Evolutionary conservation across 2,329 filamentous ascomycete genomes (phyloP).

Genomic region (Xylaria sp.): DNA sequence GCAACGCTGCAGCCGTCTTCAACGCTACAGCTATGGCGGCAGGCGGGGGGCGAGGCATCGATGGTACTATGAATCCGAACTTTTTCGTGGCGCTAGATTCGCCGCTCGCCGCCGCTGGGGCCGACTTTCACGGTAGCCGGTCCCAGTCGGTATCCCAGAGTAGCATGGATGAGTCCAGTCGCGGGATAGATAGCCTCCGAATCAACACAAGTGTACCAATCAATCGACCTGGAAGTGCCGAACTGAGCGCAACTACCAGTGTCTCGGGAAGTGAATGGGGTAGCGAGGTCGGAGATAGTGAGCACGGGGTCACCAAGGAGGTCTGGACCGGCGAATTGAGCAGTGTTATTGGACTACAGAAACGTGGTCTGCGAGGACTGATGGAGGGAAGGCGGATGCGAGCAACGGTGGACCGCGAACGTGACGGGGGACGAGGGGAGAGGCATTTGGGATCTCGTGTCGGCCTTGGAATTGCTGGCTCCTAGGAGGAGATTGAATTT

Average conservation of each 20-base stretch:
- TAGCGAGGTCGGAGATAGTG: conserved; percentile 53
- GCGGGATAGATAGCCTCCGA: conserved; percentile 55
- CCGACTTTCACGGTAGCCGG: conserved; percentile 43
- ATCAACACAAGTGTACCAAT: conserved; percentile 67
- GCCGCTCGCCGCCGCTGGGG: conserved; percentile 33
- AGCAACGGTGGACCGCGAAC: conserved; percentile 50
- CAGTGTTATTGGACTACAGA: conserved; percentile 94
- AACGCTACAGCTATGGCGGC: conserved; percentile 98
- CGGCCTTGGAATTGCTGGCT: conserved; percentile 65
- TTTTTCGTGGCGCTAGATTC: conserved; percentile 64
- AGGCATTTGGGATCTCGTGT: conserved; percentile 51
- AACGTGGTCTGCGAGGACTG: conserved; percentile 86
- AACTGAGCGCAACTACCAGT: conserved; percentile 67
- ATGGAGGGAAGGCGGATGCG: conserved; percentile 91
- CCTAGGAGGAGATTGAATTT: conserved; percentile 48
- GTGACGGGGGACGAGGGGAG: conserved; percentile 47
- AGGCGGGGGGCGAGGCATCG: conserved; percentile 86
- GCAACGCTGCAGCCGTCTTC: conserved; percentile 96
- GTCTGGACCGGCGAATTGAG: conserved; percentile 85
- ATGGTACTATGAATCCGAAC: conserved; percentile 72
- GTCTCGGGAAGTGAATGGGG: conserved; percentile 61
- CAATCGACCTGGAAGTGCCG: conserved; percentile 54
- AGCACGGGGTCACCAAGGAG: conserved; percentile 63
- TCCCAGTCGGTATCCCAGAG: conserved; percentile 48
- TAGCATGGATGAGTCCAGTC: conserved; percentile 42